phyloP scores from a whole-genome alignment of 305 asterid species.

The Nicotiana rustica region DNA sequence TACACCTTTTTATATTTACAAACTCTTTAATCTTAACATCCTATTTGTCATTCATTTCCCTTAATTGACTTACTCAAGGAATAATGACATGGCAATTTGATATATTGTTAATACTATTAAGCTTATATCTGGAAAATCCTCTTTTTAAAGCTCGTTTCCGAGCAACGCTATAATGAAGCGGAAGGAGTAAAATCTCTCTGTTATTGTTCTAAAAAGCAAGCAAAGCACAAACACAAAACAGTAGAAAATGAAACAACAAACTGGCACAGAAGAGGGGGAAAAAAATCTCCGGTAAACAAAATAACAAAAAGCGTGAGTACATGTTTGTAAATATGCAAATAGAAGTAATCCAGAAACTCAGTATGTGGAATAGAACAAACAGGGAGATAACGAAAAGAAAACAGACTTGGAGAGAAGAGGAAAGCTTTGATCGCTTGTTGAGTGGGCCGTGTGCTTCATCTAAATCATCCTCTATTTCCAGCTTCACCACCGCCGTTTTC shows the following conservation, averaged over 20 bases:
- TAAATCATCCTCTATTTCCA: constrained; percentile 71
- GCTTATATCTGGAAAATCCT: neutral
- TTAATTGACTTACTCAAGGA: neutral
- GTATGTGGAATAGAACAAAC: neutral
- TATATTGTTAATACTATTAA: neutral
- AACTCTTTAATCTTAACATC: neutral
- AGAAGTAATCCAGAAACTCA: neutral
- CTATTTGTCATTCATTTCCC: neutral
- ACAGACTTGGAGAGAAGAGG: constrained; percentile 39
- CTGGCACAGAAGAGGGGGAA: neutral
- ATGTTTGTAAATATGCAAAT: neutral
- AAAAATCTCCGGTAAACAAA: neutral
- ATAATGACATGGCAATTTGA: neutral
- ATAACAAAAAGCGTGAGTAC: neutral
- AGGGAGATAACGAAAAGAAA: neutral
- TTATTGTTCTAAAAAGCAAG: neutral
- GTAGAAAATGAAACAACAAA: neutral
- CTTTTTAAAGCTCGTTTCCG: neutral
- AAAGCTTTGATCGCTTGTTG: constrained; percentile 67
- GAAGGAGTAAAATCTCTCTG: neutral
- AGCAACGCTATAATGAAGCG: neutral
- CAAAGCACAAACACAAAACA: neutral
- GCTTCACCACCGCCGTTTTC: constrained; percentile 66
- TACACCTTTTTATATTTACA: neutral
- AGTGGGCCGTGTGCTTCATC: constrained; percentile 76